These are phyloP conservation scores for Botryosphaeria agaves DNA, from an alignment of 2,329 filamentous ascomycete genomes.

Conservation along the genomic window DNA sequence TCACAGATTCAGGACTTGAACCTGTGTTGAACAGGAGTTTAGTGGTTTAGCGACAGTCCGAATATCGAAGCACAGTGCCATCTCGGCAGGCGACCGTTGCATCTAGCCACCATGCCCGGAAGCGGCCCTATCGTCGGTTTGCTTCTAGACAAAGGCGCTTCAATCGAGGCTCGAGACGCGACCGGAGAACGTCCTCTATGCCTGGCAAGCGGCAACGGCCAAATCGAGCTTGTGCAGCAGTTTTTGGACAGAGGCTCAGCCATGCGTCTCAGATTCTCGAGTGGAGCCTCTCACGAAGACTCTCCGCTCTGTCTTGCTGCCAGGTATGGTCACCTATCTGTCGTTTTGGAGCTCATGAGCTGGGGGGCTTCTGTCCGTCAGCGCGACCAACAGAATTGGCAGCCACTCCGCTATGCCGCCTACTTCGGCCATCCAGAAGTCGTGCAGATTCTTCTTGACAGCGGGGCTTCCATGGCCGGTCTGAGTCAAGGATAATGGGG, in stretches of 20 bases:
- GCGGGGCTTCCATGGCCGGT: constrained; percentile 8
- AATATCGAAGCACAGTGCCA: no score
- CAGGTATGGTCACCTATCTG: constrained; percentile 15
- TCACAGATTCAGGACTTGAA: no score
- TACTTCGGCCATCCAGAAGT: constrained; percentile 19
- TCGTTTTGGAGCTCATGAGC: constrained; percentile 15
- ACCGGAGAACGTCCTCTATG: constrained; percentile 16
- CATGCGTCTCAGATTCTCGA: constrained; percentile 11
- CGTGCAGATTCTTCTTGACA: constrained; percentile 14
- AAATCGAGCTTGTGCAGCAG: constrained; percentile 15
- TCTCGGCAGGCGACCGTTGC: constrained; percentile 13
- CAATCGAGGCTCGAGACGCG: constrained; percentile 15
- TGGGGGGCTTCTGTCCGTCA: constrained; percentile 16
- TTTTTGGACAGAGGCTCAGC: constrained; percentile 16
- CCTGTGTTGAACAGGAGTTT: no score
- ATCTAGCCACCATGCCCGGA: constrained; percentile 14
- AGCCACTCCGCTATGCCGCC: constrained; percentile 19
- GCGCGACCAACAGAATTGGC: constrained; percentile 19
- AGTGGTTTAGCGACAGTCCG: no score
- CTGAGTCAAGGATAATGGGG: no score
- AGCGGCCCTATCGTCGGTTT: constrained; percentile 14
- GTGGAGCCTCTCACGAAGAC: constrained; percentile 13
- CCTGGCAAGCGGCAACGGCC: constrained; percentile 16
- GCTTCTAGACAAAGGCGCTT: constrained; percentile 15
- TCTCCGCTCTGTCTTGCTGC: constrained; percentile 21